Evolutionary conservation across 129 eudicot genomes (phyloP).

Genomic region (Flaveria sonorensis): DNA sequence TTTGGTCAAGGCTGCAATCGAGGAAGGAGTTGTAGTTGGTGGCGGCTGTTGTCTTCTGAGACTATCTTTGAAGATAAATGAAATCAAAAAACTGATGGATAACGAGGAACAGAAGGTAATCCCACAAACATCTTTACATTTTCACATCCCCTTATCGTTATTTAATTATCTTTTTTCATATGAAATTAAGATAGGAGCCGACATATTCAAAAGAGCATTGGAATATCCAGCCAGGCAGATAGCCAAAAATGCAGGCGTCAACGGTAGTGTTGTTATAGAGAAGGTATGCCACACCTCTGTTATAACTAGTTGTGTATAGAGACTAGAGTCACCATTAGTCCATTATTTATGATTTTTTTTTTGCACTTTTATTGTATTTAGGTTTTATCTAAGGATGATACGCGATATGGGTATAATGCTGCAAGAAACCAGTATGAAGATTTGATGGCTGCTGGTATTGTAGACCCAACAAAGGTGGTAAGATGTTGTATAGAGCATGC

Average conservation of each 20-base stretch:
- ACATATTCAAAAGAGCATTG: slow-evolving; percentile 75
- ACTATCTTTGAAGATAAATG: slow-evolving; percentile 62
- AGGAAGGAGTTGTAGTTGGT: slow-evolving; percentile 96
- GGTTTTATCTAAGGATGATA: slow-evolving; percentile 57
- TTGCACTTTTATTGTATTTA: slow-evolving; percentile 32
- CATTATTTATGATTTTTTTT: not conserved
- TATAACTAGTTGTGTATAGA: not conserved
- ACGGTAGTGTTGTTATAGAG: slow-evolving; percentile 68
- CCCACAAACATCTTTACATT: slow-evolving; percentile 9
- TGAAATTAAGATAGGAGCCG: slow-evolving; percentile 77
- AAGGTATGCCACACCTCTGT: slow-evolving; percentile 46
- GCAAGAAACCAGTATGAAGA: slow-evolving; percentile 69
- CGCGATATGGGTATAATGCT: slow-evolving; percentile 78
- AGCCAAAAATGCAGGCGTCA: slow-evolving; percentile 90
- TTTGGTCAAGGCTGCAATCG: slow-evolving; percentile 76
- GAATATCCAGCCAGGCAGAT: slow-evolving; percentile 77
- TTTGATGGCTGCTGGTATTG: slow-evolving; percentile 71
- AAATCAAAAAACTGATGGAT: slow-evolving; percentile 57
- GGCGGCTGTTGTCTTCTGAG: slow-evolving; percentile 91
- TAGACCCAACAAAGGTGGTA: slow-evolving; percentile 91
- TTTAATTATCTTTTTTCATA: not conserved
- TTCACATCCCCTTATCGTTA: slow-evolving; percentile 10
- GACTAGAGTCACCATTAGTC: not conserved
- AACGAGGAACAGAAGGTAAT: slow-evolving; percentile 87
- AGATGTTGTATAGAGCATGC: slow-evolving; percentile 94